Percentiles rank a stretch among this genome's conserved stretches.
phyloP scores from a whole-genome alignment of 805 yeast species.

The Candida xiaguanensis region DNA sequence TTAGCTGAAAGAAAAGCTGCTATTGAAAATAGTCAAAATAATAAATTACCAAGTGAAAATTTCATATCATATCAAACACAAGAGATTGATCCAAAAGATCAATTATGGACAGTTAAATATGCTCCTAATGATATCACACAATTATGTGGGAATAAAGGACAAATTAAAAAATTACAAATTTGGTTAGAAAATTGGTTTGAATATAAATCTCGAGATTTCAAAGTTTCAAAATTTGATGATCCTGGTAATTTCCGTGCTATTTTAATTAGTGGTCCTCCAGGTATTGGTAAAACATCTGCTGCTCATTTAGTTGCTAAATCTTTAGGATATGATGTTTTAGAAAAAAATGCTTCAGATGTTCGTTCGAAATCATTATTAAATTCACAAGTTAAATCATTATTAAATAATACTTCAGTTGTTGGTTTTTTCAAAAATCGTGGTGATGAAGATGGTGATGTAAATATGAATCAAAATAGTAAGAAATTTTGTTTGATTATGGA shows the following conservation, averaged over 20 bases:
- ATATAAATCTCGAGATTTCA: constrained; percentile 52
- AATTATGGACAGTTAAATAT: constrained; percentile 89
- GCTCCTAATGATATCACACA: constrained; percentile 78
- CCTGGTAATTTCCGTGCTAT: constrained; percentile 75
- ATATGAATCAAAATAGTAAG: constrained; percentile 36
- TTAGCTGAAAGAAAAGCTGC: constrained; percentile 2
- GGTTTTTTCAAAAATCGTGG: constrained; percentile 59
- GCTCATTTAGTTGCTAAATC: constrained; percentile 71
- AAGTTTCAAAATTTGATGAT: constrained; percentile 58
- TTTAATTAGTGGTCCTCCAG: constrained; percentile 83
- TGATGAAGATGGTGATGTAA: constrained; percentile 16
- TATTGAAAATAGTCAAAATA: neutral
- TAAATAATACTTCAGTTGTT: constrained; percentile 77
- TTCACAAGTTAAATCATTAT: constrained; percentile 61
- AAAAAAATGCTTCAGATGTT: constrained; percentile 85
- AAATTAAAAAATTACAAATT: constrained; percentile 55
- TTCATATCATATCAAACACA: constrained; percentile 13
- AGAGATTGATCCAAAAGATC: constrained; percentile 50
- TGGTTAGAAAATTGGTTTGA: constrained; percentile 83
- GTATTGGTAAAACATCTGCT: constrained; percentile 80
- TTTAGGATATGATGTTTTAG: constrained; percentile 69
- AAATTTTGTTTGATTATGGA: constrained; percentile 90
- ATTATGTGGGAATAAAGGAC: constrained; percentile 87
- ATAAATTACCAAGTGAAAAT: constrained; percentile 3
- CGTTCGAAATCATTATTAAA: constrained; percentile 78